A percentile compares a stretch with the other conserved stretches of the same genome.
These are phyloP conservation scores for Fusarium graminum DNA, from an alignment of 2,329 filamentous ascomycete species.

Conservation along the genomic window DNA sequence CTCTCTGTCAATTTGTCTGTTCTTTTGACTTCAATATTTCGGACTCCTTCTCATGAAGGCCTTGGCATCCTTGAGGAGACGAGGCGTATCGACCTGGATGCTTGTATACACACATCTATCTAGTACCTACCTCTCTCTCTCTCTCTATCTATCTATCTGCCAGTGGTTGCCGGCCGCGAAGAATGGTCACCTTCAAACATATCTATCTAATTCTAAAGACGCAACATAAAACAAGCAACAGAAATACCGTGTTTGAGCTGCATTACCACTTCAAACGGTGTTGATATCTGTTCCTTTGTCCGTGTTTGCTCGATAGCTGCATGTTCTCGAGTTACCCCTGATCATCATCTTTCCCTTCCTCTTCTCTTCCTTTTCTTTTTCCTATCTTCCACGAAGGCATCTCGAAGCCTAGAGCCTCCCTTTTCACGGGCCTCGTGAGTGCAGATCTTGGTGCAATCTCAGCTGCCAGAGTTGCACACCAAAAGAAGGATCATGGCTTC, in stretches of 20 bases:
- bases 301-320: neutral
- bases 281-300: neutral
- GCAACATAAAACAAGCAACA: constrained; percentile 1
- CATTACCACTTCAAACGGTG: neutral
- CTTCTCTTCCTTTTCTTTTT: neutral
- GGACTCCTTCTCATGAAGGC: neutral
- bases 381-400: constrained; percentile 8
- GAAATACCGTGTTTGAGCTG: neutral
- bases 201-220: neutral
- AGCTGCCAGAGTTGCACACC: constrained; percentile 19
- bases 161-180: constrained; percentile 21
- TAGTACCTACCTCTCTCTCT: too few species aligned
- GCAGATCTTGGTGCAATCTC: neutral
- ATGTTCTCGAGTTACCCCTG: constrained; percentile 7
- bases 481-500: constrained; percentile 45
- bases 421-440: constrained; percentile 24
- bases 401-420: constrained; percentile 6
- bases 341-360: neutral
- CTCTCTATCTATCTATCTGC: neutral
- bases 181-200: constrained; percentile 1
- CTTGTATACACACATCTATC: neutral
- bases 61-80: neutral
- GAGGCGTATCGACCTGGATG: neutral
- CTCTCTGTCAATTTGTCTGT: neutral
- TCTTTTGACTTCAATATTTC: neutral